Evolutionary conservation across 2,329 filamentous ascomycete genomes (phyloP).

Genomic region (Ambrosiella xylebori): DNA sequence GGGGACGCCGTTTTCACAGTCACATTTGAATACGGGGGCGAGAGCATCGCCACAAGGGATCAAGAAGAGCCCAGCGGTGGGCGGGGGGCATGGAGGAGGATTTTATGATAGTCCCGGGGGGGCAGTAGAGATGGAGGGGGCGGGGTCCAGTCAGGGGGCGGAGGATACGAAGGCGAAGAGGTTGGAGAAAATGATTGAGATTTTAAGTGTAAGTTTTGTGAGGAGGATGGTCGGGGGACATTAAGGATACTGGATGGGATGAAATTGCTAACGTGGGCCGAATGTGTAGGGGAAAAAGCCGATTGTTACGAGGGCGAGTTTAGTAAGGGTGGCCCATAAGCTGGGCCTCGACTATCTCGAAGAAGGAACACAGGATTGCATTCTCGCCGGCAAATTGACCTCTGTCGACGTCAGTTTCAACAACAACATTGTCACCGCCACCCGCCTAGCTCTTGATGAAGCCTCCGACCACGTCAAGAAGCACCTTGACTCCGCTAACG

Average conservation of each 20-base stretch:
- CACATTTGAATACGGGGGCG: slow-evolving; percentile 35
- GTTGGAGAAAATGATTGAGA: slow-evolving; percentile 33
- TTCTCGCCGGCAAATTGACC: slow-evolving; percentile 18
- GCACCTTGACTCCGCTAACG: slow-evolving; percentile 43
- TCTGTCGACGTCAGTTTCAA: slow-evolving; percentile 41
- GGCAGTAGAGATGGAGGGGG: not conserved
- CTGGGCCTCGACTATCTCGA: slow-evolving; percentile 42
- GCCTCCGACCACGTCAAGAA: slow-evolving; percentile 39
- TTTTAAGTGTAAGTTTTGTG: slow-evolving; percentile 28
- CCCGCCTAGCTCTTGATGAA: slow-evolving; percentile 45
- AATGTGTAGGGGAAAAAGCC: slow-evolving; percentile 31
- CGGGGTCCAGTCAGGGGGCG: slow-evolving; percentile 18
- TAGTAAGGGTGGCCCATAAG: slow-evolving; percentile 52
- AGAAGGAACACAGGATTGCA: not conserved
- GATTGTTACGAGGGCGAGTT: slow-evolving; percentile 53
- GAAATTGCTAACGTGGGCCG: slow-evolving; percentile 10
- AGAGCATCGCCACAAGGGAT: slow-evolving; percentile 47
- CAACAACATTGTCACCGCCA: slow-evolving; percentile 44
- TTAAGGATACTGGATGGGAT: not conserved
- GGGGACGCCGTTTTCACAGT: slow-evolving; percentile 45
- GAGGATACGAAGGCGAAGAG: slow-evolving; percentile 39
- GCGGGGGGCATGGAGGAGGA: not conserved
- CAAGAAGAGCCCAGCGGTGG: slow-evolving; percentile 38
- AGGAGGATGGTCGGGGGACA: not conserved
- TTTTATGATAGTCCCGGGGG: not conserved